Evolutionary conservation across 257 asterid species (phyloP).

Genomic region (Thymus quinquecostatus): DNA sequence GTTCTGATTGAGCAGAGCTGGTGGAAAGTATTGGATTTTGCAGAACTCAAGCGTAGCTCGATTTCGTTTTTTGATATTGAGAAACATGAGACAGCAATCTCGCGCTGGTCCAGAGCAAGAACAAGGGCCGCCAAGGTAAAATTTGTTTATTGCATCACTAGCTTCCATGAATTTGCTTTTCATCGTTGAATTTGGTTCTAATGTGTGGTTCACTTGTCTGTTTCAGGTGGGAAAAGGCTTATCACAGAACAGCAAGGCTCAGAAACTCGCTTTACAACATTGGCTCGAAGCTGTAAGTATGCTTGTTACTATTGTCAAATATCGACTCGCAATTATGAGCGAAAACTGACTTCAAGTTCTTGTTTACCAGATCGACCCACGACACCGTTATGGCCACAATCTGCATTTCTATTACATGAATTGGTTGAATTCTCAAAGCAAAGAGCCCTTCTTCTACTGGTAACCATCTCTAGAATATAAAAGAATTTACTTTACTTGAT

Average conservation of each 20-base stretch:
- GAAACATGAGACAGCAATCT: constrained; percentile 85
- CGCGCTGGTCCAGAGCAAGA: constrained; percentile 94
- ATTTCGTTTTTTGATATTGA: constrained; percentile 86
- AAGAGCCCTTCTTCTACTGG: constrained; percentile 97
- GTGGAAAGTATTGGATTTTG: constrained; percentile 95
- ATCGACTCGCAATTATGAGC: neutral
- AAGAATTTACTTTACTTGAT: constrained; percentile 2
- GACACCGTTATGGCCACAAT: constrained; percentile 97
- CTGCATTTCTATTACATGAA: constrained; percentile 81
- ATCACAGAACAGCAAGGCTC: constrained; percentile 84
- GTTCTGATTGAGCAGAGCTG: constrained; percentile 91
- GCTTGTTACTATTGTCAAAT: neutral
- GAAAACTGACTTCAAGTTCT: constrained; percentile 30
- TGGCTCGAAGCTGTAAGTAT: constrained; percentile 98
- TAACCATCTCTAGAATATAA: constrained; percentile 30
- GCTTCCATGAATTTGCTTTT: neutral
- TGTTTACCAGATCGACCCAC: constrained; percentile 78
- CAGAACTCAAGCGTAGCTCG: constrained; percentile 89
- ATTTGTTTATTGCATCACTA: neutral
- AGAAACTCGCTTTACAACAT: constrained; percentile 88
- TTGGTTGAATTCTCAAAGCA: constrained; percentile 89
- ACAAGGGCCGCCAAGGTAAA: constrained; percentile 94
- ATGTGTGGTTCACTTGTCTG: constrained; percentile 16
- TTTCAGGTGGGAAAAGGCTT: constrained; percentile 91
- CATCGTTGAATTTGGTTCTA: neutral